Percentiles rank a stretch among this genome's conserved stretches.
Evolutionary conservation across 2,329 filamentous ascomycete species (phyloP).

Genomic region (Orbilia ellipsospora): DNA sequence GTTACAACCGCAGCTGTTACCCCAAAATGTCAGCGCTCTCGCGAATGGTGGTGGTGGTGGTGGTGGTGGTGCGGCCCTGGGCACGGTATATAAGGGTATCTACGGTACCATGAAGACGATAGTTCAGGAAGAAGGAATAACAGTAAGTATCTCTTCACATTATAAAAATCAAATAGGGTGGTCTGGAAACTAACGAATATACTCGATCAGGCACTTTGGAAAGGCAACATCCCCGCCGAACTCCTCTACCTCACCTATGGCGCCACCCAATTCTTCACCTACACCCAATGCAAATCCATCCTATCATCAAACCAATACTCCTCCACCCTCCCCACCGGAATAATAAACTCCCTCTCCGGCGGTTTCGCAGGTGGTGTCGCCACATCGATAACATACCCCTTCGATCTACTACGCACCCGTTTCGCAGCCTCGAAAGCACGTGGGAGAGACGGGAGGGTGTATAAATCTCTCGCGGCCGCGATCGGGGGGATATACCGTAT

Average conservation of each 20-base stretch:
- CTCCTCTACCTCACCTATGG: constrained; percentile 92
- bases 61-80: background rate
- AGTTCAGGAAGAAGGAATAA: constrained; percentile 80
- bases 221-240: constrained; percentile 96
- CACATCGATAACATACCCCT: constrained; percentile 86
- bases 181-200: too few species aligned
- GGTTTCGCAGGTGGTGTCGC: constrained; percentile 83
- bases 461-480: constrained; percentile 7
- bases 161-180: background rate
- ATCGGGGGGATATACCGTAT: constrained; percentile 70
- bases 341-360: constrained; percentile 79
- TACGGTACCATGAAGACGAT: constrained; percentile 81
- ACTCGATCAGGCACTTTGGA: constrained; percentile 77
- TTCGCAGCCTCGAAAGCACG: constrained; percentile 75
- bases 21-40: constrained; percentile 57
- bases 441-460: background rate
- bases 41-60: background rate
- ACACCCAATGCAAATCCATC: constrained; percentile 74
- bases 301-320: constrained; percentile 61
- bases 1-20: constrained; percentile 76
- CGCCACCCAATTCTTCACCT: constrained; percentile 87
- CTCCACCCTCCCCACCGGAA: constrained; percentile 69
- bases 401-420: constrained; percentile 90
- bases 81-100: constrained; percentile 75
- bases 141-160: constrained; percentile 63